A percentile compares a stretch with the other conserved stretches of the same genome.
These are phyloP conservation scores for Tulasnella sp. DNA, from an alignment of 768 basidiomycete species.

Conservation along the genomic window DNA sequence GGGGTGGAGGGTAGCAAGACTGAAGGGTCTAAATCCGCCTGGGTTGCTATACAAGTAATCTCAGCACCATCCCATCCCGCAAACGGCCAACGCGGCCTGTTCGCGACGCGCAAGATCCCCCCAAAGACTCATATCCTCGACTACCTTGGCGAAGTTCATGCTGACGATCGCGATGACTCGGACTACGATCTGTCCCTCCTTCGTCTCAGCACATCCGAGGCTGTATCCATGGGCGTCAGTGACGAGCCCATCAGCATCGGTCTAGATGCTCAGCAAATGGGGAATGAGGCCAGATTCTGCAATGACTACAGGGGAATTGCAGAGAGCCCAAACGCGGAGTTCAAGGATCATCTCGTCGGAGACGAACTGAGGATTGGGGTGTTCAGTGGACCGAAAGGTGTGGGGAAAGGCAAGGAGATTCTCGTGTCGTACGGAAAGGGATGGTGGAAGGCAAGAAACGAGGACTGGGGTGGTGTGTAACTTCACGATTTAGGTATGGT, in stretches of 20 bases:
- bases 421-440: constrained; percentile 80
- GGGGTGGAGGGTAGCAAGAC: too few relatives aligned
- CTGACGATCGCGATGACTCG: constrained; percentile 56
- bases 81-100: constrained; percentile 66
- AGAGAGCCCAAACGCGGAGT: constrained; percentile 54
- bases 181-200: constrained; percentile 83
- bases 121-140: constrained; percentile 59
- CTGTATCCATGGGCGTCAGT: not conserved
- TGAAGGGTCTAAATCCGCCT: constrained; percentile 21
- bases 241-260: constrained; percentile 42
- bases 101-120: constrained; percentile 60
- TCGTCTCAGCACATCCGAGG: constrained; percentile 26
- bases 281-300: constrained; percentile 81
- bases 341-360: constrained; percentile 41
- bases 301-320: constrained; percentile 73
- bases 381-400: constrained; percentile 46
- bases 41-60: constrained; percentile 48
- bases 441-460: constrained; percentile 56
- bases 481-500: too few relatives aligned
- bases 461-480: not conserved
- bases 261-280: constrained; percentile 56
- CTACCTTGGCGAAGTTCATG: constrained; percentile 78
- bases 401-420: constrained; percentile 75
- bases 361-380: constrained; percentile 72
- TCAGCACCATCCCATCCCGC: constrained; percentile 50